Conservation (phyloP, 208 protist species). For the Acanthamoeba sp. region DNA sequence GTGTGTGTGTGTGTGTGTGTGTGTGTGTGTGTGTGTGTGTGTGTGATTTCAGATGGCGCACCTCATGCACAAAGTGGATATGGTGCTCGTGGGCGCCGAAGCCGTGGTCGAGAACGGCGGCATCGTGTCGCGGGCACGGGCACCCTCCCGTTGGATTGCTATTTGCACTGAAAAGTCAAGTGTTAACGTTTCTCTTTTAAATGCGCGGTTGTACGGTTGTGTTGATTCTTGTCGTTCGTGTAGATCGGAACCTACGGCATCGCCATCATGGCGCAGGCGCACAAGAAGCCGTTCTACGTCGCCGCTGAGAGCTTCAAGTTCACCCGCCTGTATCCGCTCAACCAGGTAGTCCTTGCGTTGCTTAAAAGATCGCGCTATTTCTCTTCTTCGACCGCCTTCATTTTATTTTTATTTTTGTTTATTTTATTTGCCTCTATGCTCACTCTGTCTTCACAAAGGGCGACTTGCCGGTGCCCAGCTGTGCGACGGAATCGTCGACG, state of each 20-base stretch:
- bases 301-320: conserved; percentile 99
- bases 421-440: neutral
- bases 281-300: conserved; percentile 98
- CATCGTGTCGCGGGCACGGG: conserved; percentile 94
- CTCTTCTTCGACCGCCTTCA: neutral
- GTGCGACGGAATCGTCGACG: neutral
- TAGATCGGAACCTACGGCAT: conserved; percentile 97
- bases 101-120: conserved; percentile 99
- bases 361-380: too few relatives aligned
- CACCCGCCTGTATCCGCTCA: conserved; percentile 96
- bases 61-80: conserved; percentile 93
- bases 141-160: neutral
- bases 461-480: conserved; percentile 38
- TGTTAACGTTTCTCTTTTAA: too few relatives aligned
- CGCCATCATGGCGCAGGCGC: conserved; percentile 95
- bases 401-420: neutral
- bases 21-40: too few relatives aligned
- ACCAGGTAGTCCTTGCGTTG: conserved; percentile 88
- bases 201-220: too few relatives aligned
- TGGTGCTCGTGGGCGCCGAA: conserved; percentile 97
- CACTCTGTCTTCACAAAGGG: neutral
- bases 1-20: too few relatives aligned
- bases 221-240: too few relatives aligned
- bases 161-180: neutral
- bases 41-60: conserved; percentile 68